Conservation (phyloP, 148 eudicot species). For the Chenopodium formosanum region DNA sequence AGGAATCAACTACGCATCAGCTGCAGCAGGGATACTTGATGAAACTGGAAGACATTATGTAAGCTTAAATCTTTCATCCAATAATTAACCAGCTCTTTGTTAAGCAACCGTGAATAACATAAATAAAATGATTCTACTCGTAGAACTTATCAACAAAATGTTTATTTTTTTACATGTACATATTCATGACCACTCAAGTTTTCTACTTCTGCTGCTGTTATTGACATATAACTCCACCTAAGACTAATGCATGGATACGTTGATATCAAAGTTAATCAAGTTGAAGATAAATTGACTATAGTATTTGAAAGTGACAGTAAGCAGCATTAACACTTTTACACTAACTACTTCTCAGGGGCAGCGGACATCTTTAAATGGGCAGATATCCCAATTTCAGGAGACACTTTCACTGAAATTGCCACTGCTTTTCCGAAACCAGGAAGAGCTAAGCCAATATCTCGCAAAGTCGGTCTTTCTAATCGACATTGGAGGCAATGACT, state of each 20-base stretch:
- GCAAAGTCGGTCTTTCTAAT: constrained; percentile 41
- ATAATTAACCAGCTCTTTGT: not conserved
- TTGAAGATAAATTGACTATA: not conserved
- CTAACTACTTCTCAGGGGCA: constrained; percentile 34
- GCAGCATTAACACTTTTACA: constrained; percentile 16
- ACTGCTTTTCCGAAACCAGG: constrained; percentile 22
- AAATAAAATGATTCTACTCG: not conserved
- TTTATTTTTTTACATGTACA: not conserved
- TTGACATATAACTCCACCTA: not conserved
- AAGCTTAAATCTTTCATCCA: constrained; percentile 23
- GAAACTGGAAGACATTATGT: constrained; percentile 48
- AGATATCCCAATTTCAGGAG: constrained; percentile 37
- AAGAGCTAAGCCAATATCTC: constrained; percentile 32
- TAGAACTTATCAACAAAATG: not conserved
- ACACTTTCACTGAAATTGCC: constrained; percentile 35
- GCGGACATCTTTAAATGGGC: constrained; percentile 38
- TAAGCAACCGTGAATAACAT: not conserved
- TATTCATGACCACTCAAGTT: not conserved
- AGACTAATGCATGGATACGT: not conserved
- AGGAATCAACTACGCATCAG: constrained; percentile 53
- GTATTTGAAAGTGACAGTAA: not conserved
- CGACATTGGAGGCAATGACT: constrained; percentile 52
- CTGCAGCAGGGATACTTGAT: constrained; percentile 49
- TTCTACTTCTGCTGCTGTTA: not conserved
- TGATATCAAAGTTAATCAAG: not conserved